Conservation (phyloP, 352 stramenopile species). For the Globisporangium canariense region DNA sequence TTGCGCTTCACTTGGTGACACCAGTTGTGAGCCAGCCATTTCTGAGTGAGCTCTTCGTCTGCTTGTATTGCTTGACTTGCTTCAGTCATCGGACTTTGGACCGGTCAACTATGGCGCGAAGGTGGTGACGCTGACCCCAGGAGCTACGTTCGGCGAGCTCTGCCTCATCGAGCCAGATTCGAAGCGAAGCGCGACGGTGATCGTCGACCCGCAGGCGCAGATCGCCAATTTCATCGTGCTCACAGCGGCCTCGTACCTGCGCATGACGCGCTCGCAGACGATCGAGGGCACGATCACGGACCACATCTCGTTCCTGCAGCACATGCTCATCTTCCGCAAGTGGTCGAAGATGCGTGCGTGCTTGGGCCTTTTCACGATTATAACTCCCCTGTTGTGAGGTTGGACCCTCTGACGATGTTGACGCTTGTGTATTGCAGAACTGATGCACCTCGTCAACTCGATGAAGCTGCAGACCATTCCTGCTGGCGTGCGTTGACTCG, state of each 20-base stretch:
- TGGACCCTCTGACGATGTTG: background rate
- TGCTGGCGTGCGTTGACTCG: constrained; percentile 32
- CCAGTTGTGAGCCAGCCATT: background rate
- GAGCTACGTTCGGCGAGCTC: constrained; percentile 80
- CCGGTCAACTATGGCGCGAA: constrained; percentile 51
- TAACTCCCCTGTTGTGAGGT: background rate
- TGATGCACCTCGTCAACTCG: constrained; percentile 84
- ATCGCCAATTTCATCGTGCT: constrained; percentile 85
- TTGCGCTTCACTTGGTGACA: background rate
- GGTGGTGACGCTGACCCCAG: constrained; percentile 70
- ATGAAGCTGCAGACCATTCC: constrained; percentile 73
- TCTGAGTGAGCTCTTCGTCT: background rate
- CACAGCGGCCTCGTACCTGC: constrained; percentile 71
- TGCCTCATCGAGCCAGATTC: constrained; percentile 85
- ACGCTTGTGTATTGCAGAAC: constrained; percentile 30
- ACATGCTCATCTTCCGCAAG: constrained; percentile 70
- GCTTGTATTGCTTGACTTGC: background rate
- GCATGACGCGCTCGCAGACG: constrained; percentile 77
- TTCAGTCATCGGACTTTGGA: constrained; percentile 29
- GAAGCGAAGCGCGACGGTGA: constrained; percentile 79
- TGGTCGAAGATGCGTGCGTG: constrained; percentile 84
- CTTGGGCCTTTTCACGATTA: background rate
- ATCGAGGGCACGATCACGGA: constrained; percentile 84
- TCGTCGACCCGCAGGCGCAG: constrained; percentile 63
- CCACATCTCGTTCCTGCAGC: constrained; percentile 80